phyloP scores from a whole-genome alignment of 2,329 filamentous ascomycete species.

The Neurospora sp. region DNA sequence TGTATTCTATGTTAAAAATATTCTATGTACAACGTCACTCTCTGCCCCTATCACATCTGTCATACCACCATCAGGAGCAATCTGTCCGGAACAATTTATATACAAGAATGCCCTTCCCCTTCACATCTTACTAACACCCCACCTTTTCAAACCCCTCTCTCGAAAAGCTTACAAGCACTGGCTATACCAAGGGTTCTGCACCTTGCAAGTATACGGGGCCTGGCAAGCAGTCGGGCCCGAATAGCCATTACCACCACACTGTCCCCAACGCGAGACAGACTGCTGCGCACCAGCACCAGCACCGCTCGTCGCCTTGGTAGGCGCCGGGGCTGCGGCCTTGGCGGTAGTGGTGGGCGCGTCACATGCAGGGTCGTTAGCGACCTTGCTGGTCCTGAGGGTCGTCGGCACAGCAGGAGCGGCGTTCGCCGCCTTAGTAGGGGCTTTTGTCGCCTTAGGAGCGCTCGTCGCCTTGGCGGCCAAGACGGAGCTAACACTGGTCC shows the following conservation, averaged over 20 bases:
- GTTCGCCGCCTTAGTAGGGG: constrained; percentile 11
- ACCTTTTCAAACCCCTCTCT: not conserved
- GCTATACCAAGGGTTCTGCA: constrained; percentile 21
- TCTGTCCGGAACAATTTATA: not conserved
- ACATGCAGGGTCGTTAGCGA: constrained; percentile 3
- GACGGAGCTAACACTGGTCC: constrained; percentile 26
- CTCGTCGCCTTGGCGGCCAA: constrained; percentile 23
- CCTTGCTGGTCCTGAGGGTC: constrained; percentile 12
- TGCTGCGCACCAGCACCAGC: constrained; percentile 6
- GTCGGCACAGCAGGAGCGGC: not conserved
- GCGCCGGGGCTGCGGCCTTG: not conserved
- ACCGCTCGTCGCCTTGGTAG: not conserved
- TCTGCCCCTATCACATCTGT: not conserved
- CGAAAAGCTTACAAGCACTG: constrained; percentile 19
- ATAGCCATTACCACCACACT: constrained; percentile 22
- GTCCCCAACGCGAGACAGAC: constrained; percentile 16
- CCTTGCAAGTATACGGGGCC: constrained; percentile 20
- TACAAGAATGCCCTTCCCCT: not conserved
- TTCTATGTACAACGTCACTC: not conserved
- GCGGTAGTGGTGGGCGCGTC: not conserved
- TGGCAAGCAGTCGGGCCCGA: constrained; percentile 21
- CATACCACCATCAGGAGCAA: not conserved
- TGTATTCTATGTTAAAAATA: not conserved
- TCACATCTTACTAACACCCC: not conserved
- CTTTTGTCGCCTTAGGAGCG: not conserved